Evolutionary conservation across 148 eudicot genomes (phyloP), one percentile per base, ranked within the genome.

Genomic region (Rhododendron simsii): DNA sequence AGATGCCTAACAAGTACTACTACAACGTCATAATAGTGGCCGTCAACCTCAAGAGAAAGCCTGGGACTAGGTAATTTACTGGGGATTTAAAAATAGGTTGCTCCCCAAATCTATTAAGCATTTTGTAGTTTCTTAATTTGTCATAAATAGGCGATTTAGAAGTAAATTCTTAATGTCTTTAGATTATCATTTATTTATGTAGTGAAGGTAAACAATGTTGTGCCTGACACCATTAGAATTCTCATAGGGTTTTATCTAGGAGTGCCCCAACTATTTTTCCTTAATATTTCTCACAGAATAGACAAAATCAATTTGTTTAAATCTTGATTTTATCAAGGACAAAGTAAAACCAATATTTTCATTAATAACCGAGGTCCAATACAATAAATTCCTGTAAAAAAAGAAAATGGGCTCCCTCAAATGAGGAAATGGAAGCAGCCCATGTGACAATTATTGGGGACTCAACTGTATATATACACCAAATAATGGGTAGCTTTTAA

Each of bases 401-500:
- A 73, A 74, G 13, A 75, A 51, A 84, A 84, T 74, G 80, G 80
- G 80, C 16, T 33, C 75, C 79, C 65, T 30, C 77, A 33, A 26
- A 11, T 15, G 63, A 73, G 30, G 82, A 85, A 80, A 80, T 63
- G 78, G 83, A 39, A 79, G 77, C 78, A 55, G 45, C 75, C 81
- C 74, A 26, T n/a, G 47, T 26, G 3, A 59, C 13, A 12, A 59
- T 83, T 86, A 86, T 59, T 75, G 73, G 14, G 61, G 45, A 14
- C 37, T 74, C 65, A 48, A 65, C 30, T 8, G 7, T 83, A 39
- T 80, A 82, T 87, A 53, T 87, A 87, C 90, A 87, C 63, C 82
- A 90, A 87, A 87, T 78, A 90, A 90, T 87, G 79, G 86, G 65
- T 47, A n/a, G 37, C 73, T 63, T 59, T 69, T 33, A 76, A 20